phyloP scores from a whole-genome alignment of 2,329 filamentous ascomycete genomes.

The Curvularia sp. region DNA sequence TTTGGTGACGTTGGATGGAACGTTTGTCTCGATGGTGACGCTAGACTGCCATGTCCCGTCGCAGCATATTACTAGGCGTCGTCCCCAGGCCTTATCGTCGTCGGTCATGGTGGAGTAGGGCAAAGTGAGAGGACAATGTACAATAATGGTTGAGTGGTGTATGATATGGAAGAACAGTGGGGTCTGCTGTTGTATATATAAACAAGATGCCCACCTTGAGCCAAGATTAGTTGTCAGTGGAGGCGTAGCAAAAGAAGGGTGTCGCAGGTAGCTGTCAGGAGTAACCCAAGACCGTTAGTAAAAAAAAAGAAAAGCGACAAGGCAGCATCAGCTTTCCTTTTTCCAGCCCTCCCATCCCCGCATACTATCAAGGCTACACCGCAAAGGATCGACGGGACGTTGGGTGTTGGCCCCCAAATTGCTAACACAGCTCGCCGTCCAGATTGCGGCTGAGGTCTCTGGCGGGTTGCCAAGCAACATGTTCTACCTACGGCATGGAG shows the following conservation, averaged over 20 bases:
- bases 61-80: slow-evolving; percentile 48
- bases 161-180: not conserved
- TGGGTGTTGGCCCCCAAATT: slow-evolving; percentile 14
- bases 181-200: not conserved
- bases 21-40: slow-evolving; percentile 40
- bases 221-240: slow-evolving; percentile 10
- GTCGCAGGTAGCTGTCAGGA: slow-evolving; percentile 10
- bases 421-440: slow-evolving; percentile 13
- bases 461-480: slow-evolving; percentile 18
- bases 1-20: slow-evolving; percentile 49
- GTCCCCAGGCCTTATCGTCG: slow-evolving; percentile 35
- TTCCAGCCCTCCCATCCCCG: not conserved
- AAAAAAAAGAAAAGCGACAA: slow-evolving; percentile 3
- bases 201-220: slow-evolving; percentile 6
- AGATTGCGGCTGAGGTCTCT: slow-evolving; percentile 21
- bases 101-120: slow-evolving; percentile 20
- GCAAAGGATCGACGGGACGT: slow-evolving; percentile 8
- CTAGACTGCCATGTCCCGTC: slow-evolving; percentile 50
- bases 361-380: slow-evolving; percentile 12
- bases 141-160: not conserved
- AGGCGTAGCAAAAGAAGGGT: slow-evolving; percentile 6
- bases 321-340: slow-evolving; percentile 4
- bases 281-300: slow-evolving; percentile 13
- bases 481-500: slow-evolving; percentile 15
- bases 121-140: not conserved